Conservation (phyloP, 2,329 filamentous ascomycete genomes). For the Arthrinium phaeospermum region DNA sequence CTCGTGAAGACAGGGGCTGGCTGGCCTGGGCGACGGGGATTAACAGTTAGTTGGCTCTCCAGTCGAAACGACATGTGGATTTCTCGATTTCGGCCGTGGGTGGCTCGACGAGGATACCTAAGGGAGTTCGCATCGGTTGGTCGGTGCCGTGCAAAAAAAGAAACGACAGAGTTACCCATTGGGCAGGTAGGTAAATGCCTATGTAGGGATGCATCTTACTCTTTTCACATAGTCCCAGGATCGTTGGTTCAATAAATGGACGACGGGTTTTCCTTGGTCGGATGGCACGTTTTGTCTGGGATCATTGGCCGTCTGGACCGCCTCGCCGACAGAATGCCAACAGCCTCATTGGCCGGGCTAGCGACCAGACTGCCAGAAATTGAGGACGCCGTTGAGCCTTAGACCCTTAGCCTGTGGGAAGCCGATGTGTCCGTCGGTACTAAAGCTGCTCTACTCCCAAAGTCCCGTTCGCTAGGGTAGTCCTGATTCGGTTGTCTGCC, state of each 20-base stretch:
- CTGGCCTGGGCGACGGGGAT: neutral
- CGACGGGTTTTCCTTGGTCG: neutral
- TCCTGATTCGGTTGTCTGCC: neutral
- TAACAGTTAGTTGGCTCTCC: conserved; percentile 5
- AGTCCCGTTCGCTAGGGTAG: conserved; percentile 3
- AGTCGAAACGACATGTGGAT: conserved; percentile 7
- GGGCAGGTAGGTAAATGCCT: neutral
- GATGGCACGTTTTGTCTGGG: conserved; percentile 9
- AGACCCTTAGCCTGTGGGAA: neutral
- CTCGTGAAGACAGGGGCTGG: neutral
- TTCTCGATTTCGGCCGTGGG: neutral
- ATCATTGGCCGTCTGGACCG: conserved; percentile 2
- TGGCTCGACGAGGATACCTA: neutral
- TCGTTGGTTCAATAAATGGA: neutral
- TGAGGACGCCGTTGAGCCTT: conserved; percentile 6
- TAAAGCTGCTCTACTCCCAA: neutral
- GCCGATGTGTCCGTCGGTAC: neutral
- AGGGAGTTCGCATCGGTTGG: neutral
- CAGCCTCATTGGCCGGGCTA: neutral
- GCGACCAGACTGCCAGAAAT: neutral
- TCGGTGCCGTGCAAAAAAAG: neutral
- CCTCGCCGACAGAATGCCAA: neutral
- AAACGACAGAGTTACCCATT: neutral
- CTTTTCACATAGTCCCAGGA: neutral
- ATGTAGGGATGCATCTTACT: neutral